Evolutionary conservation across 192 early-diverging fungal genomes (phyloP), one percentile per base, ranked within the genome.

Genomic region (Backusella sp.): DNA sequence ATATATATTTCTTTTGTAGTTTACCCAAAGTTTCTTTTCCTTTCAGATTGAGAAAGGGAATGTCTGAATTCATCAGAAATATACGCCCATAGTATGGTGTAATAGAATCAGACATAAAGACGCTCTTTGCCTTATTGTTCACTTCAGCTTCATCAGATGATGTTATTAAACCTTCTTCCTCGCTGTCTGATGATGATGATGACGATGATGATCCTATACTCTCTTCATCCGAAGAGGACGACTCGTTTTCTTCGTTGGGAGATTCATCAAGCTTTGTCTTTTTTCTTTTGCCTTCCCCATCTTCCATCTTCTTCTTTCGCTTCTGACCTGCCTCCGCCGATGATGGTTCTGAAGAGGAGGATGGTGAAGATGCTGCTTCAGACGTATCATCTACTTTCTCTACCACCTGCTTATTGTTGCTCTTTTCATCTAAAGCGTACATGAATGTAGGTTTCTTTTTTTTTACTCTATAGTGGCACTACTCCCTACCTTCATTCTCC

Each of bases 31-130:
- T 76, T 6, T 89, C 85, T 17, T 77, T 70, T 1, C 91, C 92
- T 5, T 72, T 72, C 19, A 95, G 66, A 76, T 93, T 79, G 67
- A 94, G 52, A 65, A 78, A 86, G 3, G 84, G 85, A 15, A 90
- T 80, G 59, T 92, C 90, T 32, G 84, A 88, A 30, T 90, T 80
- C 90, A 94, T 92, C 44, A 94, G 70, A 75, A 88, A 86, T 5
- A 95, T 35, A 66, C 89, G 85, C 77, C 93, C 94, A 66, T 86
- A 79, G 23, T 74, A 79, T 26, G 77, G 72, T 30, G 26, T 9
- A 26, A 78, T 19, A 1, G 77, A 73, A 21, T 62, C 34, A 4
- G 72, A 46, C 36, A 56, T 28, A 15, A 66, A 72, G 7, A 66
- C 42, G 34, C 15, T 66, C 3, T 39, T 9, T 1, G 41, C 5